These are phyloP conservation scores for Jatropha multifida DNA, from an alignment of 441 rosid species.

Conservation along the genomic window DNA sequence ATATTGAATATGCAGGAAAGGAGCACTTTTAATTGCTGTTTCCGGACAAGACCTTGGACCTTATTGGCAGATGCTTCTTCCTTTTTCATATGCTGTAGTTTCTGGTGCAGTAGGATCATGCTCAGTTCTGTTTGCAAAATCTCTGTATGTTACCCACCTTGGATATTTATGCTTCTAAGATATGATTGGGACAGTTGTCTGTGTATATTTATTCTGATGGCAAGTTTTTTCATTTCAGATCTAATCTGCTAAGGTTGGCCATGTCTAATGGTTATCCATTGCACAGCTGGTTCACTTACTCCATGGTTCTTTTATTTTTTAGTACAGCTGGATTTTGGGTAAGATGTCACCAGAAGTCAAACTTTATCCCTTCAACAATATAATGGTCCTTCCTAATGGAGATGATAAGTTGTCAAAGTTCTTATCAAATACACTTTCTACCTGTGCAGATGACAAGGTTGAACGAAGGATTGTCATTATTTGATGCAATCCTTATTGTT, in stretches of 20 bases:
- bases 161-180: constrained; percentile 13
- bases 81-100: constrained; percentile 94
- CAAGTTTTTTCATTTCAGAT: constrained; percentile 39
- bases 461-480: constrained; percentile 90
- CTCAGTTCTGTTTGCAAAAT: constrained; percentile 96
- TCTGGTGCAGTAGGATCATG: constrained; percentile 97
- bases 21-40: constrained; percentile 65
- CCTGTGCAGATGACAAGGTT: constrained; percentile 85
- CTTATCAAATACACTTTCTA: constrained; percentile 11
- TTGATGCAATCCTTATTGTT: constrained; percentile 95
- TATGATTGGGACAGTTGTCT: not conserved
- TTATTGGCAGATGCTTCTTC: constrained; percentile 86
- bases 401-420: constrained; percentile 19
- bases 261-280: constrained; percentile 83
- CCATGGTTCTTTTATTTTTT: constrained; percentile 86
- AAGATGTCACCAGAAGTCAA: constrained; percentile 17
- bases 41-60: constrained; percentile 75
- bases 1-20: constrained; percentile 59
- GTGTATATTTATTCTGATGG: constrained; percentile 18
- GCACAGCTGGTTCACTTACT: constrained; percentile 98
- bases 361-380: constrained; percentile 11
- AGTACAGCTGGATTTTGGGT: constrained; percentile 99
- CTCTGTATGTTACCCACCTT: constrained; percentile 64
- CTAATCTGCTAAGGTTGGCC: constrained; percentile 85
- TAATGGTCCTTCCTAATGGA: not conserved